These are phyloP conservation scores for Teratosphaeriaceae sp. DNA, from an alignment of 2,329 filamentous ascomycete species.

Conservation along the genomic window DNA sequence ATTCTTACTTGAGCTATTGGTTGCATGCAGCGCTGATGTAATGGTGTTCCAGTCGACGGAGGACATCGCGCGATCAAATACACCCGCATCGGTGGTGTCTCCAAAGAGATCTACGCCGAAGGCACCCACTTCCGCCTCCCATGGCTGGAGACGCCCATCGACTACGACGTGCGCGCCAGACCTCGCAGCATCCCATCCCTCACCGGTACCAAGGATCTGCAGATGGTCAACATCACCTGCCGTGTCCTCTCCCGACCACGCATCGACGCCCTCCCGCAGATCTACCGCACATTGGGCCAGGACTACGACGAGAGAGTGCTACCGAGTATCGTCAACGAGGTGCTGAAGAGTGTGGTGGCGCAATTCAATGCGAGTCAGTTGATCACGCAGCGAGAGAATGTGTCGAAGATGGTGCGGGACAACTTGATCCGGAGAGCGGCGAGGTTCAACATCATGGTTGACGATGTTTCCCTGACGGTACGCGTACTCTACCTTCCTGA, in stretches of 20 bases:
- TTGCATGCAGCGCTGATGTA: neutral
- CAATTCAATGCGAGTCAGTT: conserved; percentile 98
- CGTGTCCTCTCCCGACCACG: conserved; percentile 93
- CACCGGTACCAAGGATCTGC: conserved; percentile 96
- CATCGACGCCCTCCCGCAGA: conserved; percentile 83
- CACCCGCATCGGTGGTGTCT: conserved; percentile 77
- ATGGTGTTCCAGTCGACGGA: conserved; percentile 63
- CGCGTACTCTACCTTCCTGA: conserved; percentile 7
- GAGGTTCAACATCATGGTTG: conserved; percentile 93
- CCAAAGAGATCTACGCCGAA: conserved; percentile 94
- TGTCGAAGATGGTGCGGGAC: conserved; percentile 83
- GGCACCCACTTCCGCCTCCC: conserved; percentile 92
- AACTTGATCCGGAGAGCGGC: conserved; percentile 87
- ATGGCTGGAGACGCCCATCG: conserved; percentile 95
- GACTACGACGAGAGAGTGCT: conserved; percentile 98
- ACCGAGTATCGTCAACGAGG: conserved; percentile 98
- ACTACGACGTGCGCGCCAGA: conserved; percentile 96
- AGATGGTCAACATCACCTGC: conserved; percentile 99
- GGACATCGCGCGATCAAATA: conserved; percentile 99
- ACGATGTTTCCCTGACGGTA: conserved; percentile 87
- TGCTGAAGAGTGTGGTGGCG: conserved; percentile 95
- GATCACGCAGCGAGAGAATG: conserved; percentile 98
- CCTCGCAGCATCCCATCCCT: conserved; percentile 94
- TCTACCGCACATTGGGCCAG: conserved; percentile 89
- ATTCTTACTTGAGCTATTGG: too few species aligned